Base-by-base conservation (phyloP, 2,329 filamentous ascomycete species). In the Calonectria crousiana region DNA sequence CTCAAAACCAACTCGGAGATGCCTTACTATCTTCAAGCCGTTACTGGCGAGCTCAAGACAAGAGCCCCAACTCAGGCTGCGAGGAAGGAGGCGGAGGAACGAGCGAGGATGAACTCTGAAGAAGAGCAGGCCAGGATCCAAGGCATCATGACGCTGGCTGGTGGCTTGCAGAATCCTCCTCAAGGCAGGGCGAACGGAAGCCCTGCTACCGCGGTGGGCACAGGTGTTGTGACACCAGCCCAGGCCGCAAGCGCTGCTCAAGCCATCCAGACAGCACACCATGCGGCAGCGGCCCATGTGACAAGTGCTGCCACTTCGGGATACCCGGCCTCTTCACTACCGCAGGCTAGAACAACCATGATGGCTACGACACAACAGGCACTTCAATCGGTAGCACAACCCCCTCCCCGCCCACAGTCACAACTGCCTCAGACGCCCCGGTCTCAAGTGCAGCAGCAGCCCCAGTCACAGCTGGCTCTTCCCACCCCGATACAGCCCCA, bases 1-100 rank as follows among this genome's bases (percentile, higher is more conserved):
- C 86, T 98, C 69, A 98, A 98, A 86, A 96, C 94, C 23, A 95
- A 95, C 67, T 95, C 95, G 6, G 95, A 98, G 80, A 96, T 98
- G 83, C 95, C 95, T 0, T 95, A 94, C 79, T 97, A 97, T 78
- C 86, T 98, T 28, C 93, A 96, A 80, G 94, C 94, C 36, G 95
- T 98, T 14, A 98, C 95, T 0, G 95, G 95, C 4, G 95, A 98
- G 84, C 87, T 98, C 47, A 96, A 97, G 84, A 98, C 95, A 0
- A 88, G 95, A 20, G 95, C 95, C 0, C 95, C 95, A 0, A 93
- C 91, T 2, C 92, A 94, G 81, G 92, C 92, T n/a, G 92, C 92
- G 0, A 87, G 92, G 28, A 93, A 93, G 76, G 92, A 93, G 81
- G 91, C 92, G 0, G 92, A 93, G 80, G 91, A 93, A 82, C 88